Evolutionary conservation across 1,284 basidiomycete species (phyloP).

Genomic region (Leccinum fuscescens): DNA sequence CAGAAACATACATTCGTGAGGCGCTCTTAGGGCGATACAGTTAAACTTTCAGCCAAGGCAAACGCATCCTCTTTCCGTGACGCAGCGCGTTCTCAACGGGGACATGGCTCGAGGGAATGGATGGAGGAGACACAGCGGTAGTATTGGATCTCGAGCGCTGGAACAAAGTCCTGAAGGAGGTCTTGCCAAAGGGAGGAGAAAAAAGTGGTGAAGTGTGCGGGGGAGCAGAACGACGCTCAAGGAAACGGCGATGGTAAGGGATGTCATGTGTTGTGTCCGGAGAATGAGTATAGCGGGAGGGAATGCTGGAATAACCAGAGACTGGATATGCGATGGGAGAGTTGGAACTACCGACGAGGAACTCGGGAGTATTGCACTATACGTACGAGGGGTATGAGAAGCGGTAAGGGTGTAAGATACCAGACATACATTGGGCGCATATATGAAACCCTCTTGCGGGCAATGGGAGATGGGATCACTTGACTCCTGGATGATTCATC

Average conservation of each 20-base stretch:
- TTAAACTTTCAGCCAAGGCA: constrained; percentile 35
- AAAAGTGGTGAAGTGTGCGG: constrained; percentile 12
- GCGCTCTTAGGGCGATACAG: constrained; percentile 11
- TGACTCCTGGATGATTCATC: constrained; percentile 15
- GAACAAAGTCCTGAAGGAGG: constrained; percentile 29
- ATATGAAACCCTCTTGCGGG: constrained; percentile 25
- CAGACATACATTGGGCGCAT: constrained; percentile 24
- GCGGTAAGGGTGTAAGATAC: background rate
- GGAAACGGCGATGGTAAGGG: constrained; percentile 8
- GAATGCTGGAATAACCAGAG: constrained; percentile 29
- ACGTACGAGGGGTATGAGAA: background rate
- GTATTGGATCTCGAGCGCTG: constrained; percentile 31
- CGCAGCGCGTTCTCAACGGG: constrained; percentile 25
- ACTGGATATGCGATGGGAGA: constrained; percentile 34
- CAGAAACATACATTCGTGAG: constrained; percentile 11
- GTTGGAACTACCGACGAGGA: constrained; percentile 32
- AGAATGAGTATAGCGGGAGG: constrained; percentile 9
- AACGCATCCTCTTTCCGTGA: constrained; percentile 32
- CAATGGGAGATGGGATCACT: background rate
- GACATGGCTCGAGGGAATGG: constrained; percentile 18
- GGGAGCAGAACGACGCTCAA: constrained; percentile 22
- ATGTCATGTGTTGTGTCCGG: constrained; percentile 6
- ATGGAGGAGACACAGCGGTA: constrained; percentile 13
- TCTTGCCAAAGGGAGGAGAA: constrained; percentile 19
- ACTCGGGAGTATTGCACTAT: constrained; percentile 30